phyloP scores from a whole-genome alignment of 116 monocot species.

The Dioscorea cayenensis region DNA sequence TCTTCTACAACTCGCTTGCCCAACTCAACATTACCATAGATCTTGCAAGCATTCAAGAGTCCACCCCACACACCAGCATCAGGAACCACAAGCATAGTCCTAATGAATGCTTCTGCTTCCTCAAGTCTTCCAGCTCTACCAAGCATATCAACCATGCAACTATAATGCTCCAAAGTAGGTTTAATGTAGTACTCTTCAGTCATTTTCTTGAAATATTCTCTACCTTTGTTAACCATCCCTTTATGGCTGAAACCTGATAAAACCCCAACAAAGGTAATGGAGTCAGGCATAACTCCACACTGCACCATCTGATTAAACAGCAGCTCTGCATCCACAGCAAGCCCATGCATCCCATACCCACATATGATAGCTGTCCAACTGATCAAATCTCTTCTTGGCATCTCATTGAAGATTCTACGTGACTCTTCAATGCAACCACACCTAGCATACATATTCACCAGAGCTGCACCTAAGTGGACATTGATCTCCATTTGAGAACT shows the following conservation, averaged over 20 bases:
- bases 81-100: slow-evolving; percentile 26
- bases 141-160: slow-evolving; percentile 61
- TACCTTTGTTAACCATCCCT: slow-evolving; percentile 39
- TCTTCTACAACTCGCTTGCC: slow-evolving; percentile 24
- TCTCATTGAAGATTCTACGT: slow-evolving; percentile 19
- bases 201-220: slow-evolving; percentile 38
- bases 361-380: slow-evolving; percentile 42
- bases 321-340: slow-evolving; percentile 28
- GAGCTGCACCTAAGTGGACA: slow-evolving; percentile 32
- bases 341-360: slow-evolving; percentile 42
- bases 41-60: slow-evolving; percentile 42
- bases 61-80: slow-evolving; percentile 36
- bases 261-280: slow-evolving; percentile 36
- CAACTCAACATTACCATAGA: slow-evolving; percentile 26
- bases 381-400: slow-evolving; percentile 29
- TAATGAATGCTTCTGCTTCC: slow-evolving; percentile 37
- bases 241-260: slow-evolving; percentile 32
- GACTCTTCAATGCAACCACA: slow-evolving; percentile 40
- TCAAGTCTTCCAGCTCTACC: slow-evolving; percentile 40
- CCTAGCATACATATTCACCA: slow-evolving; percentile 37
- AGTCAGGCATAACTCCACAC: slow-evolving; percentile 29
- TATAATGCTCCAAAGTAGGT: slow-evolving; percentile 43
- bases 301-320: slow-evolving; percentile 34
- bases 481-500: slow-evolving; percentile 17
- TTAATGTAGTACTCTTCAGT: slow-evolving; percentile 22